A percentile compares a stretch with the other conserved stretches of the same genome.
phyloP scores from a whole-genome alignment of 2,329 filamentous ascomycete genomes.

The Xylariaceae sp. region DNA sequence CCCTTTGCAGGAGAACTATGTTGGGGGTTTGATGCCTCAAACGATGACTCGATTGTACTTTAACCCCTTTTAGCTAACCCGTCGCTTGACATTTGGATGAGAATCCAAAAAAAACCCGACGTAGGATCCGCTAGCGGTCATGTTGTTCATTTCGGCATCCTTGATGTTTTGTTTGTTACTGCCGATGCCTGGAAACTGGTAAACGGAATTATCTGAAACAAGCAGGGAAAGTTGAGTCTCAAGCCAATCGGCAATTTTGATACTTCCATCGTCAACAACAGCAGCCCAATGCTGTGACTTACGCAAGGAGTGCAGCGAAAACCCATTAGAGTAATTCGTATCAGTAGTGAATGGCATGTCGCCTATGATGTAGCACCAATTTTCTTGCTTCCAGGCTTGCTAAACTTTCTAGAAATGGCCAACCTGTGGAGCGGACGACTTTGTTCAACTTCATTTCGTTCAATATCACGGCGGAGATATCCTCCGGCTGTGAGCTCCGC shows the following conservation, averaged over 20 bases:
- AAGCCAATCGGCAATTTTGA: too few species aligned
- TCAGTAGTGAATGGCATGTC: not conserved
- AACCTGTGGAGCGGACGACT: not conserved
- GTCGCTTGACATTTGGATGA: too few species aligned
- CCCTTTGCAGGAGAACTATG: too few species aligned
- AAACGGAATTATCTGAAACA: not conserved
- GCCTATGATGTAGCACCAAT: not conserved
- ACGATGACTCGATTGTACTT: too few species aligned
- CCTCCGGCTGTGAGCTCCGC: not conserved
- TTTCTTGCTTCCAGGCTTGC: not conserved
- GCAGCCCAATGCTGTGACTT: not conserved
- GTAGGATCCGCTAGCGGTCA: not conserved
- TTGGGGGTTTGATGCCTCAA: too few species aligned
- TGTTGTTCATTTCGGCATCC: not conserved
- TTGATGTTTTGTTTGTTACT: not conserved
- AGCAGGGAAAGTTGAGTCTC: not conserved
- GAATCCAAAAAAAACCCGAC: too few species aligned
- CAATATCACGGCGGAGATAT: not conserved
- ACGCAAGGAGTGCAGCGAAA: not conserved
- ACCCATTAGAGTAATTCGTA: not conserved
- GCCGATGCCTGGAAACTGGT: not conserved
- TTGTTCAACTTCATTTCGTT: not conserved
- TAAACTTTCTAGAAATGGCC: not conserved
- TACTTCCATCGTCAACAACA: not conserved
- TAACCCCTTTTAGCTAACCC: too few species aligned